Conservation (phyloP, 345 rosid species). For the Pistacia atlantica region DNA sequence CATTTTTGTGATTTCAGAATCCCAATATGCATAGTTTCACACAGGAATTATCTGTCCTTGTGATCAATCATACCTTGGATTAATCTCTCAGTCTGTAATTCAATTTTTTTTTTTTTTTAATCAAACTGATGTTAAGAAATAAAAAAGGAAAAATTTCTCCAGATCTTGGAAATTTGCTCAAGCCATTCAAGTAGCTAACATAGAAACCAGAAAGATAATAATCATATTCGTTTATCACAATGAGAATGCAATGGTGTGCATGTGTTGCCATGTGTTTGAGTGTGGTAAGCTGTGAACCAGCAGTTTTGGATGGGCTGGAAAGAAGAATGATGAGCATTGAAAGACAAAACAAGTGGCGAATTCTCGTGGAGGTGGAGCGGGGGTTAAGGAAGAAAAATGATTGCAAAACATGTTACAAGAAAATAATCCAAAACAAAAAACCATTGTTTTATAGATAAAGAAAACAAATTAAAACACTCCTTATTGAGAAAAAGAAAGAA, state of each 20-base stretch:
- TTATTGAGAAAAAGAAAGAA: not conserved
- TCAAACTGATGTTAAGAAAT: not conserved
- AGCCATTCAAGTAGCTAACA: no score
- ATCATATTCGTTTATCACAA: no score
- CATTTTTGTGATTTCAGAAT: conserved; percentile 8
- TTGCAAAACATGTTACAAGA: conserved; percentile 1
- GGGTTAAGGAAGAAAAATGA: not conserved
- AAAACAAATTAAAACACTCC: not conserved
- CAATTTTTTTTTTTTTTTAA: not conserved
- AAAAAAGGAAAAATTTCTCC: not conserved
- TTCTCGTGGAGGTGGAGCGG: conserved; percentile 5
- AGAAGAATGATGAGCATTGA: conserved; percentile 34
- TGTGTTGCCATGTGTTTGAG: conserved; percentile 21
- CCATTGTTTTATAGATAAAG: not conserved
- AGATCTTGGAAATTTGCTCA: no score
- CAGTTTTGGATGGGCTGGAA: conserved; percentile 45
- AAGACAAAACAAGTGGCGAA: conserved; percentile 36
- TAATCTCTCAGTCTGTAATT: not conserved
- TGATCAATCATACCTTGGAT: not conserved
- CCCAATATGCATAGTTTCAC: not conserved
- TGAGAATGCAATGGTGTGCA: not conserved
- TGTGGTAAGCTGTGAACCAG: conserved; percentile 15
- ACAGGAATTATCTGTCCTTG: not conserved
- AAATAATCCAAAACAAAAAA: conserved; percentile 1
- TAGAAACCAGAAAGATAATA: no score